These are phyloP conservation scores for Fusarium sp. DNA, from an alignment of 2,329 filamentous ascomycete species.

Conservation along the genomic window DNA sequence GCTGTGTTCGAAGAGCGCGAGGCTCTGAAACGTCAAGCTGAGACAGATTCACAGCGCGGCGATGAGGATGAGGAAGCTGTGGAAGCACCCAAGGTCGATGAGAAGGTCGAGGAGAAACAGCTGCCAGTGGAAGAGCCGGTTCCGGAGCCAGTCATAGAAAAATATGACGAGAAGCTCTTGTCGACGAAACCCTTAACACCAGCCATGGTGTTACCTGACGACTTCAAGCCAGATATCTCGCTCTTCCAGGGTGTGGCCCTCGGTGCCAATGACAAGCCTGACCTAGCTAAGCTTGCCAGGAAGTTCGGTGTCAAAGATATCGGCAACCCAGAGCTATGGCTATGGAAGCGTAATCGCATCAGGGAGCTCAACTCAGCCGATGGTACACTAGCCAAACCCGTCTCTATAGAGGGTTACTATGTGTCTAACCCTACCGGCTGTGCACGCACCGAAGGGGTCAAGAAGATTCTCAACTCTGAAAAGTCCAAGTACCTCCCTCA, in stretches of 20 bases:
- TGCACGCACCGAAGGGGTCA: conserved; percentile 92
- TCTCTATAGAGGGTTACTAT: conserved; percentile 77
- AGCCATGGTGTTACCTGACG: conserved; percentile 63
- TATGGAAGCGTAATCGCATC: conserved; percentile 71
- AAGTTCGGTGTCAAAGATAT: conserved; percentile 63
- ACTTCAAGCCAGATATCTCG: conserved; percentile 63
- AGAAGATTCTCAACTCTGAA: conserved; percentile 96
- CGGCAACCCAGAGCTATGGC: conserved; percentile 68
- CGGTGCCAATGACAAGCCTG: conserved; percentile 63
- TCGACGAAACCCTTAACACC: conserved; percentile 62
- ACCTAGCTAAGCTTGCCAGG: conserved; percentile 64
- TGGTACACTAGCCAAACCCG: conserved; percentile 50
- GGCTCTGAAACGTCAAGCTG: conserved; percentile 71
- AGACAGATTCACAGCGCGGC: conserved; percentile 58
- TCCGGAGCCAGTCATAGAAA: conserved; percentile 65
- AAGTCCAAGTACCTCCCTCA: conserved; percentile 99
- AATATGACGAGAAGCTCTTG: conserved; percentile 64
- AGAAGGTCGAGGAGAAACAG: conserved; percentile 36
- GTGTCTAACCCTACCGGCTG: conserved; percentile 88
- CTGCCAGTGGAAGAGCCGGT: conserved; percentile 50
- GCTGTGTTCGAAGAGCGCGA: conserved; percentile 80
- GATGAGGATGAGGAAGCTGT: conserved; percentile 60
- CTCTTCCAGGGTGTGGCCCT: conserved; percentile 63
- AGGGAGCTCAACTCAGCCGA: conserved; percentile 67
- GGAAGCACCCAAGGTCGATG: conserved; percentile 31